These are phyloP conservation scores for Geotrichum citri-aurantii DNA, from an alignment of 1,139 yeast species.

Conservation along the genomic window DNA sequence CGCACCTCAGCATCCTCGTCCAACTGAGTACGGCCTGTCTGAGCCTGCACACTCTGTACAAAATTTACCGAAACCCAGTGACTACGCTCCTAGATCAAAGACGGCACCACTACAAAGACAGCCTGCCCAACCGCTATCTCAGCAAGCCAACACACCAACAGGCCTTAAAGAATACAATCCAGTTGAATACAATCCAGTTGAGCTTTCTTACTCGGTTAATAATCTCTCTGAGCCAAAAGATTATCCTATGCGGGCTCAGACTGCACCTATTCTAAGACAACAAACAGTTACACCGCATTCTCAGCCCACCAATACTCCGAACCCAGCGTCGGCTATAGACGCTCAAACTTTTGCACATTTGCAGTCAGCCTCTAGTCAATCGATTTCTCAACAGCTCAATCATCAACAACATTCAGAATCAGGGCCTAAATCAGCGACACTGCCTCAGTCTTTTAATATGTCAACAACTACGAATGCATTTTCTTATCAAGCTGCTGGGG, in stretches of 20 bases:
- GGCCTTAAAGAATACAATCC: not conserved
- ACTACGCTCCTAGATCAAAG: not conserved
- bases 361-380: not conserved
- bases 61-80: not conserved
- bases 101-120: not conserved
- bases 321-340: not conserved
- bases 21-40: not conserved
- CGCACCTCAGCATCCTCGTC: not conserved
- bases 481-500: not conserved
- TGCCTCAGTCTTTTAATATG: not conserved
- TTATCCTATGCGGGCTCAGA: not conserved
- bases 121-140: not conserved
- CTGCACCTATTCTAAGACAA: not conserved
- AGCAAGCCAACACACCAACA: not conserved
- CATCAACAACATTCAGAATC: not conserved
- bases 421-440: not conserved
- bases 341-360: not conserved
- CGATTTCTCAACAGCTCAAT: not conserved
- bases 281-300: not conserved
- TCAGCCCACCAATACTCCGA: not conserved
- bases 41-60: not conserved
- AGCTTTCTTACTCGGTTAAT: not conserved
- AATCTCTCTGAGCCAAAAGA: not conserved
- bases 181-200: not conserved
- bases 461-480: not conserved